Conservation (phyloP, 1,139 yeast species). For the Saccharomycopsis phalli region DNA sequence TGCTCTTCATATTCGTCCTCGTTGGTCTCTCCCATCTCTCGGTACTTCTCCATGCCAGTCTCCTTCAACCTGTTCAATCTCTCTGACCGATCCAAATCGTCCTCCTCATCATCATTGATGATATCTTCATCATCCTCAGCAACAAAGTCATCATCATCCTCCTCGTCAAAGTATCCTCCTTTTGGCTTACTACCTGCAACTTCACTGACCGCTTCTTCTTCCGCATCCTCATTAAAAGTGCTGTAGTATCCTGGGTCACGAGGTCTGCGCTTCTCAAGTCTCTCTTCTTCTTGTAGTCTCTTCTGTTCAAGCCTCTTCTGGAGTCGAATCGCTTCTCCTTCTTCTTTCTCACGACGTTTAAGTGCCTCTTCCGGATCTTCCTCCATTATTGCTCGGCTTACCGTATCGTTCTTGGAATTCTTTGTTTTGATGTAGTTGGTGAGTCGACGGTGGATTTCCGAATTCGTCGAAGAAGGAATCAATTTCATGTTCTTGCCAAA, state of each 20-base stretch:
- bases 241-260: conserved; percentile 21
- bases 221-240: conserved; percentile 24
- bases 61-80: conserved; percentile 53
- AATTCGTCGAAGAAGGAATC: conserved; percentile 80
- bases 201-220: conserved; percentile 29
- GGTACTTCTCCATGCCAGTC: conserved; percentile 45
- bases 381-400: conserved; percentile 66
- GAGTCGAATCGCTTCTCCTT: conserved; percentile 59
- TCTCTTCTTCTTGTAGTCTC: conserved; percentile 46
- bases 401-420: conserved; percentile 45
- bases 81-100: conserved; percentile 55
- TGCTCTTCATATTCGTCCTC: conserved; percentile 33
- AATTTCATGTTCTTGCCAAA: conserved; percentile 56
- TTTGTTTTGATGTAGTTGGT: conserved; percentile 70
- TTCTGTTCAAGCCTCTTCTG: conserved; percentile 57
- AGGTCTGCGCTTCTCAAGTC: conserved; percentile 30
- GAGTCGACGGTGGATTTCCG: conserved; percentile 71
- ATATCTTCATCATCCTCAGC: conserved; percentile 35
- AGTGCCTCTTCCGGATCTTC: conserved; percentile 82
- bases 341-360: conserved; percentile 72
- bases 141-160: conserved; percentile 42
- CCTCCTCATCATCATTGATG: conserved; percentile 31
- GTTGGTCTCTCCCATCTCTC: conserved; percentile 26
- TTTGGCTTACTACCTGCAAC: conserved; percentile 26
- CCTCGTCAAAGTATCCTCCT: conserved; percentile 47